Conservation (phyloP, 805 yeast species). For the Kazachstania viticola region DNA sequence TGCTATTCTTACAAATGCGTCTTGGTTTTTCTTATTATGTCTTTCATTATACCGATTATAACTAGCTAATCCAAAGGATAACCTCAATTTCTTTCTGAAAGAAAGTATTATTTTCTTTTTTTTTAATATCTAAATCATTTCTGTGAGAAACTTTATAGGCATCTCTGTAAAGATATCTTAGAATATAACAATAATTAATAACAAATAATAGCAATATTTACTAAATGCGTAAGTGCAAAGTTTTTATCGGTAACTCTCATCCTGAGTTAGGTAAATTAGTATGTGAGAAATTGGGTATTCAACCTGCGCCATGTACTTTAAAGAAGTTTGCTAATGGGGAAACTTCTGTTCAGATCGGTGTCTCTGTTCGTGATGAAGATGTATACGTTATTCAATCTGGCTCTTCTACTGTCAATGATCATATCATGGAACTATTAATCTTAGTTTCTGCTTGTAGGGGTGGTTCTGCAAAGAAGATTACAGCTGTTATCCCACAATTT, state of each 20-base stretch:
- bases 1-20: too few relatives aligned
- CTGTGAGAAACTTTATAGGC: too few relatives aligned
- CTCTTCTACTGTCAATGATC: constrained; percentile 78
- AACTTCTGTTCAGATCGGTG: constrained; percentile 91
- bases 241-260: constrained; percentile 93
- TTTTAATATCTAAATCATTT: too few relatives aligned
- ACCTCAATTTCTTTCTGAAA: too few relatives aligned
- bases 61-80: too few relatives aligned
- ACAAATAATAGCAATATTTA: too few relatives aligned
- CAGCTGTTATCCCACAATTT: constrained; percentile 92
- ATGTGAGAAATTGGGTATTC: constrained; percentile 82
- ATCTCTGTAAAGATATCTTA: too few relatives aligned
- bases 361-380: constrained; percentile 92
- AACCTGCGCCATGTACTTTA: constrained; percentile 85
- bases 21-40: too few relatives aligned
- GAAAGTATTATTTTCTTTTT: too few relatives aligned
- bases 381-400: constrained; percentile 90
- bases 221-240: constrained; percentile 91
- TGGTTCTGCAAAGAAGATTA: constrained; percentile 95
- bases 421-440: constrained; percentile 90
- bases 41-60: too few relatives aligned
- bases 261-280: constrained; percentile 87
- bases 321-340: constrained; percentile 95
- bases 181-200: too few relatives aligned
- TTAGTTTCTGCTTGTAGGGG: constrained; percentile 93